Base-by-base conservation (phyloP, 495 filamentous ascomycete genomes). In the Penicillium samsonianum region DNA sequence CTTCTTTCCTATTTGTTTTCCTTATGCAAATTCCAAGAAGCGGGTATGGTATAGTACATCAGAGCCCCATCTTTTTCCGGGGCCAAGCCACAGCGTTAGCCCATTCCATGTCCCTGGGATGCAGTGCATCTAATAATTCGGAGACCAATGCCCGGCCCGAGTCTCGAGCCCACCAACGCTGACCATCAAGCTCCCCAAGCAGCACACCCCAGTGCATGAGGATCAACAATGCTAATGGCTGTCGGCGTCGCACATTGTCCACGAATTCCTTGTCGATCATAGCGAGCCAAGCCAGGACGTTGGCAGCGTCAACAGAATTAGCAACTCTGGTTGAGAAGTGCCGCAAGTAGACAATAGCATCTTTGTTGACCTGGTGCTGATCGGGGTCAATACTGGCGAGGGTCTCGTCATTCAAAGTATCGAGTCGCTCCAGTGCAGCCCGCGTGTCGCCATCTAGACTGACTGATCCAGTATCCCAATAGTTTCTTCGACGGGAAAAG, bases 201-300 rank as follows among this genome's bases (percentile, higher is more conserved):
- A 77, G 47, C 9, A 71, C 68, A 0, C 69, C 71, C 74, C 74
- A 77, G 37, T 77, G 67, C 66, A 73, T 74, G 4, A 77, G 61
- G 26, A 73, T 68, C 19, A 77, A 41, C 17, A 77, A 37, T 3
- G 69, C 53, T 16, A 75, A 48, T 2, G 74, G 70, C 37, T 67
- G 63, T 2, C 73, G 69, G 9, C 64, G 63, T 28, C 64, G 58
- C 45, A 77, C 48, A 25, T 61, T 62, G 23, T 67, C 59, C 14
- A 74, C 63, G 38, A 73, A 77, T 8, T 71, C 73, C 33, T 74
- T 74, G 9, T 75, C 62, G 2, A 69, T 70, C 8, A 57, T 59
- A 20, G 71, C 73, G 0, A 75, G 62, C 74, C 74, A 77, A 3
- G 73, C 65, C 4, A 77, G 50, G 1, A 74, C 63, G 7, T 71